phyloP scores from a whole-genome alignment of 2,329 filamentous ascomycete species.

The Akanthomyces uredinophilus region DNA sequence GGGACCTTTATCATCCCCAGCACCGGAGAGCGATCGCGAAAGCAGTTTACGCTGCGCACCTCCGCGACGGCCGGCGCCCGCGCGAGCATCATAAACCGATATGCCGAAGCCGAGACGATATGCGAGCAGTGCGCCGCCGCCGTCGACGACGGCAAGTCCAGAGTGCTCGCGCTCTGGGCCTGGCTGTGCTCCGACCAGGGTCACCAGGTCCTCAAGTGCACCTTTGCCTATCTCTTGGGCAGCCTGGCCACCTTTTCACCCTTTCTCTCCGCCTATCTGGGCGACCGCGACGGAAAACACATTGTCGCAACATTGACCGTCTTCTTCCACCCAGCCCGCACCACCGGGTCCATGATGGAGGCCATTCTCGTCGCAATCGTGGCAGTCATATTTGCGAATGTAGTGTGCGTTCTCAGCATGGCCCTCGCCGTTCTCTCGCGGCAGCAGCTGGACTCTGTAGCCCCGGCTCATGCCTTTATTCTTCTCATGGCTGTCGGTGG shows the following conservation, averaged over 20 bases:
- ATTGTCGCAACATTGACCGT: constrained; percentile 90
- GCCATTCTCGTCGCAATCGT: constrained; percentile 70
- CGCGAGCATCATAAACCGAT: constrained; percentile 20
- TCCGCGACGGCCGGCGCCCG: constrained; percentile 28
- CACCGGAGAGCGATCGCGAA: constrained; percentile 79
- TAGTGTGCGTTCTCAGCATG: constrained; percentile 81
- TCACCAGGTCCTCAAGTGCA: constrained; percentile 82
- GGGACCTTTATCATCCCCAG: constrained; percentile 81
- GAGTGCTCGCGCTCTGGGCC: constrained; percentile 39
- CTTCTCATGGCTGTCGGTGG: constrained; percentile 80
- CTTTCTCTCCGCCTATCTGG: constrained; percentile 66
- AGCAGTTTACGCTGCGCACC: constrained; percentile 70
- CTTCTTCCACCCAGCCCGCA: constrained; percentile 87
- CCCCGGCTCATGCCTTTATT: constrained; percentile 72
- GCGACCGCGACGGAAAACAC: constrained; percentile 85
- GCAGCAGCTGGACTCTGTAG: constrained; percentile 57
- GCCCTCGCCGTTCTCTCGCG: constrained; percentile 77
- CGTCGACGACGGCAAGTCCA: constrained; percentile 24
- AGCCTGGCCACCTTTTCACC: constrained; percentile 82
- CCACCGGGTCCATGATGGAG: constrained; percentile 84
- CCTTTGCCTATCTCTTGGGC: constrained; percentile 79
- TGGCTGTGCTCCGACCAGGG: constrained; percentile 70
- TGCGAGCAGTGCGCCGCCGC: constrained; percentile 16
- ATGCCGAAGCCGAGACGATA: constrained; percentile 17
- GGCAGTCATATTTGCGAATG: constrained; percentile 65